Conservation (phyloP, 2,329 filamentous ascomycete species). For the Daldinia eschscholtzii region DNA sequence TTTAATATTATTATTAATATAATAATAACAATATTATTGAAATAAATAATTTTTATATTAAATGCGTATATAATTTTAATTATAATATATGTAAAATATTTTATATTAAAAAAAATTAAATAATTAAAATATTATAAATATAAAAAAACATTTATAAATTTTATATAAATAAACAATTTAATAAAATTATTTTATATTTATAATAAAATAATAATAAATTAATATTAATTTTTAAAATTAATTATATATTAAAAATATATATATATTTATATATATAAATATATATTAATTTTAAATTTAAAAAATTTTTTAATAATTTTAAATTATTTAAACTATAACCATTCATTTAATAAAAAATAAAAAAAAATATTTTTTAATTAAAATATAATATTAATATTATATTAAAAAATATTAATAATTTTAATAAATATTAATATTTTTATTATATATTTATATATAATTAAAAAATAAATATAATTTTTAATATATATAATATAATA, state of each 20-base stretch:
- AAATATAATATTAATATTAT: not conserved
- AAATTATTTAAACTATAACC: not conserved
- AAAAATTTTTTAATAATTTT: not conserved
- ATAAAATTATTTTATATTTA: not conserved
- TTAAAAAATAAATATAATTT: not conserved
- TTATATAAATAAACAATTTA: not conserved
- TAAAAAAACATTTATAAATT: not conserved
- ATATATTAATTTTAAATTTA: constrained; percentile 1
- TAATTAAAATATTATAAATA: not conserved
- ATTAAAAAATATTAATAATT: not conserved
- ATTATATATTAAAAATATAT: constrained; percentile 2
- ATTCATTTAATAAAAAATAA: not conserved
- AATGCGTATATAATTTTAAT: not conserved
- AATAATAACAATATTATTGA: constrained; percentile 3
- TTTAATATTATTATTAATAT: not conserved
- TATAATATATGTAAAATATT: not conserved
- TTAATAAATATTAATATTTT: not conserved
- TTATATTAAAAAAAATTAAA: not conserved
- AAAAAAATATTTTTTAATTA: not conserved
- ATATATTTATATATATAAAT: not conserved
- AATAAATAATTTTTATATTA: constrained; percentile 1
- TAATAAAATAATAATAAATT: not conserved
- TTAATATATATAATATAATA: constrained; percentile 1
- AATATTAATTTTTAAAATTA: constrained; percentile 1
- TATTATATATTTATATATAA: not conserved